Evolutionary conservation across 2,329 filamentous ascomycete species (phyloP).

Genomic region (Lanzia echinophila): DNA sequence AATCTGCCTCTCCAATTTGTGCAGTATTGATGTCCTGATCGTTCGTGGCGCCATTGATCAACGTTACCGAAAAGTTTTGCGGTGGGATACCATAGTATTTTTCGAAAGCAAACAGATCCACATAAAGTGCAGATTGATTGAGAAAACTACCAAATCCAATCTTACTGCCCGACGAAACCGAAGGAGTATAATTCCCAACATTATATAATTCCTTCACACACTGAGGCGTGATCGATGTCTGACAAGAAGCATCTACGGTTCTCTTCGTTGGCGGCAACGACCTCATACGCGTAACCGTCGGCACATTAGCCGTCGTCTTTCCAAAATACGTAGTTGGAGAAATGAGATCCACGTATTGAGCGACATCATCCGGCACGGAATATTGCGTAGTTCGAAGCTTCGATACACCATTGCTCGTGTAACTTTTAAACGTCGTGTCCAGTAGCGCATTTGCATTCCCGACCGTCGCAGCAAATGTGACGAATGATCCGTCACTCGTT

Average conservation of each 20-base stretch:
- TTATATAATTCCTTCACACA: constrained; percentile 45
- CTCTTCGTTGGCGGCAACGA: not conserved
- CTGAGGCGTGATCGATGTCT: constrained; percentile 37
- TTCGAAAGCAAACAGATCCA: constrained; percentile 37
- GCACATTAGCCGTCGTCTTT: constrained; percentile 13
- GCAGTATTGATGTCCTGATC: constrained; percentile 31
- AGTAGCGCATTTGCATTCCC: constrained; percentile 45
- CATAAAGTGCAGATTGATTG: constrained; percentile 42
- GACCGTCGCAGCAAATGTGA: constrained; percentile 43
- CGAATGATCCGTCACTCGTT: constrained; percentile 46
- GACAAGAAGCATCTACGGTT: constrained; percentile 19
- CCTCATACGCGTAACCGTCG: constrained; percentile 1
- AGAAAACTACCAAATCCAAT: constrained; percentile 47
- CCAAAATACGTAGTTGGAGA: constrained; percentile 26
- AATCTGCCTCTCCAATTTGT: constrained; percentile 16
- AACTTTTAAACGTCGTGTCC: constrained; percentile 44
- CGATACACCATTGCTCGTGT: constrained; percentile 42
- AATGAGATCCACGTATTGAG: constrained; percentile 23
- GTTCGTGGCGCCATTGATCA: constrained; percentile 36
- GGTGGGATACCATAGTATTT: constrained; percentile 35
- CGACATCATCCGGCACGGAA: constrained; percentile 22
- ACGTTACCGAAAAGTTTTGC: constrained; percentile 38
- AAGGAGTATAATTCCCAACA: constrained; percentile 39
- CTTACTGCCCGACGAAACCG: constrained; percentile 39
- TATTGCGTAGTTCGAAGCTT: constrained; percentile 24